A percentile compares a stretch with the other conserved stretches of the same genome.
phyloP scores from a whole-genome alignment of 2,329 filamentous ascomycete species.

The Aspergillus japonicus region DNA sequence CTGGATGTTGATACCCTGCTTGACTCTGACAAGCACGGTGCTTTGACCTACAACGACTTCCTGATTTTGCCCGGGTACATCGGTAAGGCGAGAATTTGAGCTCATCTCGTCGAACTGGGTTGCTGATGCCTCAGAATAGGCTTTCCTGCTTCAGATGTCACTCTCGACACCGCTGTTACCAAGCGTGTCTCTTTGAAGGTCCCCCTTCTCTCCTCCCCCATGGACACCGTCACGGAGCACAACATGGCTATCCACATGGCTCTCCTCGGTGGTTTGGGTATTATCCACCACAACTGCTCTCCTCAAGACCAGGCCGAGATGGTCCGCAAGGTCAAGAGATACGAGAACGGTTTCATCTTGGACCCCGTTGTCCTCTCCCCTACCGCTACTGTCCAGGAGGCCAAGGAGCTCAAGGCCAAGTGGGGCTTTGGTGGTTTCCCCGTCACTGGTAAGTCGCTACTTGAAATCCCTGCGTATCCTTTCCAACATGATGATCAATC shows the following conservation, averaged over 20 bases:
- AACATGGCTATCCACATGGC: constrained; percentile 96
- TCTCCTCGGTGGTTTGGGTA: constrained; percentile 60
- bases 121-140: constrained; percentile 47
- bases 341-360: constrained; percentile 97
- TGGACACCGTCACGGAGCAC: constrained; percentile 99
- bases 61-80: constrained; percentile 95
- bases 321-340: constrained; percentile 98
- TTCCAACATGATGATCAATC: constrained; percentile 69
- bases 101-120: constrained; percentile 14
- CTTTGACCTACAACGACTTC: constrained; percentile 98
- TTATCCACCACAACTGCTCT: constrained; percentile 99
- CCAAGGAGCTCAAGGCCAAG: constrained; percentile 89
- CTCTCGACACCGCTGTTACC: constrained; percentile 86
- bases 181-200: constrained; percentile 96
- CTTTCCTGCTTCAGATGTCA: constrained; percentile 87
- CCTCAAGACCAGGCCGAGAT: constrained; percentile 95
- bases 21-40: constrained; percentile 87
- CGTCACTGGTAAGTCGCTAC: constrained; percentile 78
- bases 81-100: constrained; percentile 50
- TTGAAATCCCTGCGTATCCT: constrained; percentile 16
- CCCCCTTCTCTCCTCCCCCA: constrained; percentile 94
- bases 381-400: constrained; percentile 84
- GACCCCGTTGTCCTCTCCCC: constrained; percentile 91
- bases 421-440: constrained; percentile 99
- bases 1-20: constrained; percentile 83